These are phyloP conservation scores for Neurospora terricola DNA, from an alignment of 495 filamentous ascomycete species.

Conservation along the genomic window DNA sequence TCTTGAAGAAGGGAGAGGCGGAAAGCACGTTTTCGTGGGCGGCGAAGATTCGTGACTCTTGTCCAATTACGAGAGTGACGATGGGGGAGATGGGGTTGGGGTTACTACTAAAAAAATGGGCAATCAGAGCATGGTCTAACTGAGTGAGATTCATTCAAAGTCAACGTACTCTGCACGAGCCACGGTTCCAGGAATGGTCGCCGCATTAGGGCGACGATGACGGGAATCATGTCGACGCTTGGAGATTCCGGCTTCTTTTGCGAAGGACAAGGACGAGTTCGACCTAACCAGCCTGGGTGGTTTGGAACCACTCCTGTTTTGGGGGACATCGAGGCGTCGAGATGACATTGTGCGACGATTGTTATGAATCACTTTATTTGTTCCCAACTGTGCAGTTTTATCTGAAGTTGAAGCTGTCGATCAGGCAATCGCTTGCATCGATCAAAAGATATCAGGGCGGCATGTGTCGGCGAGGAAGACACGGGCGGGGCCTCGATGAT, in stretches of 20 bases:
- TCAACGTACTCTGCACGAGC: conserved; percentile 25
- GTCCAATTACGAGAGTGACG: conserved; percentile 70
- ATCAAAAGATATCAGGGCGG: background rate
- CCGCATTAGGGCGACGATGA: conserved; percentile 29
- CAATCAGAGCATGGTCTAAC: conserved; percentile 6
- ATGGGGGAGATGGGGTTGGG: conserved; percentile 54
- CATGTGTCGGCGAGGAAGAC: background rate
- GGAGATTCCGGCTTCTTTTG: conserved; percentile 34
- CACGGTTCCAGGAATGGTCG: conserved; percentile 20
- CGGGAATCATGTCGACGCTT: conserved; percentile 32
- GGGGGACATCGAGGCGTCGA: conserved; percentile 28
- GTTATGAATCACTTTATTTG: background rate
- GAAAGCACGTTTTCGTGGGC: conserved; percentile 80
- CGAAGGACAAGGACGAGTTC: conserved; percentile 38
- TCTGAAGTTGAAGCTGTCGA: background rate
- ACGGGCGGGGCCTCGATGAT: background rate
- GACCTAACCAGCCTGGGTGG: conserved; percentile 28
- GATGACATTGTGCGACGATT: conserved; percentile 29
- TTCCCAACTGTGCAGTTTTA: background rate
- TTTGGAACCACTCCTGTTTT: conserved; percentile 37
- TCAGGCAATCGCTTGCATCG: background rate
- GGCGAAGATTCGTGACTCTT: conserved; percentile 73
- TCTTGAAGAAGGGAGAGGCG: conserved; percentile 66
- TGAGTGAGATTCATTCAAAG: background rate
- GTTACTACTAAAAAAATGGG: conserved; percentile 20